These are phyloP conservation scores for Cyclotella cryptica DNA, from an alignment of 108 stramenopile species.

Conservation along the genomic window DNA sequence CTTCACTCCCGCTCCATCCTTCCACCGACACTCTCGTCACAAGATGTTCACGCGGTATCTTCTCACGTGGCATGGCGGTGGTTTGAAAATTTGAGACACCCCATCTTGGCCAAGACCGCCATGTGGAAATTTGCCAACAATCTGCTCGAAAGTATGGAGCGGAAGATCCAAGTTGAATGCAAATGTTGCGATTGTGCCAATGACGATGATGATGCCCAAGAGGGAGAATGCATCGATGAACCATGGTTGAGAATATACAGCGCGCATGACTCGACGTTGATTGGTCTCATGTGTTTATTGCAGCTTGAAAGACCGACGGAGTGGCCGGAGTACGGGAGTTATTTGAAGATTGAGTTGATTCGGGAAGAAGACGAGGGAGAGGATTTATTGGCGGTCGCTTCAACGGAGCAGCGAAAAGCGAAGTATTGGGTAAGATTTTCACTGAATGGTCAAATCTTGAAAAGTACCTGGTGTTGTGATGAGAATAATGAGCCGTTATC, in stretches of 20 bases:
- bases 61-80: slow-evolving; percentile 79
- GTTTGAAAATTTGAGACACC: slow-evolving; percentile 77
- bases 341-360: slow-evolving; percentile 76
- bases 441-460: slow-evolving; percentile 69
- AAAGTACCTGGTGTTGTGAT: slow-evolving; percentile 55
- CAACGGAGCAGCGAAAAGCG: background rate
- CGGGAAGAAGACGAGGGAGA: slow-evolving; percentile 46
- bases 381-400: background rate
- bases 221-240: slow-evolving; percentile 39
- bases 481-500: slow-evolving; percentile 40
- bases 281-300: slow-evolving; percentile 81
- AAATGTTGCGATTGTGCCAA: slow-evolving; percentile 2
- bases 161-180: slow-evolving; percentile 31
- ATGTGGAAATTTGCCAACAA: slow-evolving; percentile 69
- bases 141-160: slow-evolving; percentile 53
- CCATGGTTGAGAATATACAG: slow-evolving; percentile 71
- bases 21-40: slow-evolving; percentile 61
- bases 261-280: slow-evolving; percentile 83
- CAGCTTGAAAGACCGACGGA: slow-evolving; percentile 65
- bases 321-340: slow-evolving; percentile 87
- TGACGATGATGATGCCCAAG: slow-evolving; percentile 14
- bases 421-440: slow-evolving; percentile 73
- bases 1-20: slow-evolving; percentile 61
- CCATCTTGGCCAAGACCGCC: slow-evolving; percentile 67
- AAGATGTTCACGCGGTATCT: slow-evolving; percentile 67